Evolutionary conservation across 1,139 yeast species (phyloP), one percentile per base, ranked within the genome.

Genomic region (Wickerhamiella pararugosa): DNA sequence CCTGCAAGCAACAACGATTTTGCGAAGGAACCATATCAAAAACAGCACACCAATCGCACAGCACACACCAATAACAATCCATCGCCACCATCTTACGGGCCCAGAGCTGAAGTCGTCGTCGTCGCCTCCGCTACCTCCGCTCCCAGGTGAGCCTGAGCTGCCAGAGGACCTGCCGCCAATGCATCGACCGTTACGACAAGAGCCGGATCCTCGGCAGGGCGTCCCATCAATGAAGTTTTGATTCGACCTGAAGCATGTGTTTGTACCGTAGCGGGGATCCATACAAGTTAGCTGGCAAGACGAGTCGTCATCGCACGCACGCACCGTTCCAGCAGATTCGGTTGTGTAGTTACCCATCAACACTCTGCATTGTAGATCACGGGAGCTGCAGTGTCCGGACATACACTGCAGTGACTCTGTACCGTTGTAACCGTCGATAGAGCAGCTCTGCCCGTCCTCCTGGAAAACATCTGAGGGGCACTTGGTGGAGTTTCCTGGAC

Each of bases 201-300:
- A 43, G 29, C 66, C 66, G 5, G 51, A 44, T 21, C 54, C 51
- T 26, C 53, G 49, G 45, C 66, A 62, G 4, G 64, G 63, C 6
- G 66, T 62, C 29, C 66, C 66, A 40, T 62, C 65, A 41, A 62
- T 43, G 43, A 60, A 62, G 50, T 58, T 55, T 48, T 61, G 64
- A 29, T 52, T 47, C 8, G 60, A 51, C 9, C 50, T 44, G 42
- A 57, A 50, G 43, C 65, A 61, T 26, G 52, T 48, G 6, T 30
- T 36, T 32, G 46, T 42, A 25, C 57, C 56, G 37, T 47, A 50
- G 7, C 48, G 34, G n/a, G 56, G 53, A 34, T 57, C 59, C 15
- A 51, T 51, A 41, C 65, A 61, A 1, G 60, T 49, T 29, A 61
- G 43, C 35, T 49, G 53, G 42, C 65, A 61, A n/a, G 58, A 50